Evolutionary conservation across 306 rosid species (phyloP).

Genomic region (Comarum palustre): DNA sequence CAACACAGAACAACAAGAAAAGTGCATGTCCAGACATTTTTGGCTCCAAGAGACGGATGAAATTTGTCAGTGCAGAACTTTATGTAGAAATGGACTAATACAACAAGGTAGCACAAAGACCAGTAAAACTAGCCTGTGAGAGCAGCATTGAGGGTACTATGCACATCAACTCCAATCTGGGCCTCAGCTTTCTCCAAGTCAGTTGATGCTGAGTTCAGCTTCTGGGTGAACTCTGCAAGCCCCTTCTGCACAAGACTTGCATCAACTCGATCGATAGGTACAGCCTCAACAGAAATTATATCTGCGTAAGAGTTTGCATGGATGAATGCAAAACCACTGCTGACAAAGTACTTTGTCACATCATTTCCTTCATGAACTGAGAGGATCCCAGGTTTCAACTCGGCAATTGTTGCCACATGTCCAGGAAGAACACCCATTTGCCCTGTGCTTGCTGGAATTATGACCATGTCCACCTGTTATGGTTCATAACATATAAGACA

Average conservation of each 20-base stretch:
- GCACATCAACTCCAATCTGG: constrained; percentile 92
- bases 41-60: constrained; percentile 45
- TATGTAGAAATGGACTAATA: constrained; percentile 25
- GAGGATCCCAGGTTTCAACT: constrained; percentile 86
- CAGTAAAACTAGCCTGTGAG: constrained; percentile 58
- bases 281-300: constrained; percentile 85
- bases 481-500: neutral
- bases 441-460: constrained; percentile 92
- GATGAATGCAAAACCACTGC: constrained; percentile 91
- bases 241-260: constrained; percentile 80
- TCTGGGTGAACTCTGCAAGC: constrained; percentile 88
- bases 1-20: constrained; percentile 37
- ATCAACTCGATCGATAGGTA: constrained; percentile 73
- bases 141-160: constrained; percentile 78
- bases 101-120: constrained; percentile 23
- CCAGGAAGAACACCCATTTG: constrained; percentile 99
- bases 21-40: constrained; percentile 30
- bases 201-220: constrained; percentile 81
- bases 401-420: constrained; percentile 94
- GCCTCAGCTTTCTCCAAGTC: constrained; percentile 99
- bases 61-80: constrained; percentile 19
- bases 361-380: constrained; percentile 84
- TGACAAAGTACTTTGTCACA: constrained; percentile 68
- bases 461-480: constrained; percentile 89
- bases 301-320: constrained; percentile 89